Base-by-base conservation (phyloP, 768 basidiomycete species). In the Amylocystis lapponica region DNA sequence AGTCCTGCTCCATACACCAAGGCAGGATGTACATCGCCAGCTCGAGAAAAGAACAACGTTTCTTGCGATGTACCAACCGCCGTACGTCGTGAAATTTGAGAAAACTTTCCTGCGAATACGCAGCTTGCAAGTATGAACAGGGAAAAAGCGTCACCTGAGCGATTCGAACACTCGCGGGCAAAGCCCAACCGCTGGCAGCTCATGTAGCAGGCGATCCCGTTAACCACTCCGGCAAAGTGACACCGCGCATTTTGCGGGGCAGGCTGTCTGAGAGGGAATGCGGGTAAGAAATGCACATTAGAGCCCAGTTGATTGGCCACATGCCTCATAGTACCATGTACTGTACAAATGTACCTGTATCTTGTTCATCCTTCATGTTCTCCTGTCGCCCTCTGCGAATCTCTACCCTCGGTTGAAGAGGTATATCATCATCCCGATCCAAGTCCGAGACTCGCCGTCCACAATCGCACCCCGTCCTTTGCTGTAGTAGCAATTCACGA, bases 151-250 rank as follows among this genome's bases (percentile, higher is more conserved):
- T 74, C 72, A 72, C 74, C 72, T 75, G 70, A 63, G 72, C 72
- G 72, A 75, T 74, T 75, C 73, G 74, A 75, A 75, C 74, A 71
- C 72, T 63, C 72, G 72, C 72, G 72, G 65, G 69, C 73, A 75
- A 73, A 74, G 74, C 69, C 66, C 72, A 75, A 72, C 73, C 72
- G 72, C 72, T 75, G 45, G 36, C 51, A 57, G 50, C 51, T 48
- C 19, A 17, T 60, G 51, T 67, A 68, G 66, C 66, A 67, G 64
- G 66, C 66, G 65, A 68, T 64, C 65, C 66, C 66, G 66, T 86
- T 87, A 86, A 88, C 85, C 85, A 86, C 86, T 88, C 86, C 84
- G 85, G 84, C 84, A 88, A 87, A 86, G 85, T 85, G 82, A 84
- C 82, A n/a, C n/a, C n/a, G n/a, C n/a, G n/a, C n/a, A n/a, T 39